Evolutionary conservation across 805 yeast species (phyloP), one percentile per base, ranked within the genome.

Genomic region (Cyberlindnera subsufficiens): DNA sequence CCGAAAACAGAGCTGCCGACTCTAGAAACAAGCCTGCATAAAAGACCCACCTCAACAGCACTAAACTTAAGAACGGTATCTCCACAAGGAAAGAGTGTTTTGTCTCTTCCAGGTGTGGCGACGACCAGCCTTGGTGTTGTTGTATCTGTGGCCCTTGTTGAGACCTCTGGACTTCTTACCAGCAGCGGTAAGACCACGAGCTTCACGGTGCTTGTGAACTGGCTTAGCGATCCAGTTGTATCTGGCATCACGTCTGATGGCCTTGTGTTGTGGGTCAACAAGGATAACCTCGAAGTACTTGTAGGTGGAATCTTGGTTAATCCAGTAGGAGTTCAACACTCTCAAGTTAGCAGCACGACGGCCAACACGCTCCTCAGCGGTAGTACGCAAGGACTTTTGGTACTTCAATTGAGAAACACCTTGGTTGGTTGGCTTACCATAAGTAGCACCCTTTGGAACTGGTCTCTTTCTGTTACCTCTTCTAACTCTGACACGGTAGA

Each of bases 391-490:
- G 55, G 96, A 84, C 77, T 91, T 88, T 81, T 93, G 99, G 95
- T 89, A 90, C 80, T 93, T 93, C 79, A 93, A 86, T 75, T 93
- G 97, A 81, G 81, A 82, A 62, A 93, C 93, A 87, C 99, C 99
- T 80, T 88, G 96, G 95, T 93, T 93, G 80, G 99, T 93, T 84
- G 99, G 99, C 86, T 93, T 93, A 87, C 99, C 99, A 84, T 93
- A 91, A 72, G 98, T 93, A 68, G 97, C 98, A 87, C 99, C 99
- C 93, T 93, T 93, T 79, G 95, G 89, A 66, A 85, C 97, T 66
- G 97, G 97, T 80, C 96, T 88, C 96, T 93, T 93, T 86, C 99
- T 90, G 82, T 91, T 91, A 82, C 99, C 99, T 78, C 99, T 87
- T 80, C 98, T 88, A 67, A 93, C 98, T 78, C 99, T 88, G 75